Conservation (phyloP, 139 green algal genomes). For the Pseudopediastrum boryanum region DNA sequence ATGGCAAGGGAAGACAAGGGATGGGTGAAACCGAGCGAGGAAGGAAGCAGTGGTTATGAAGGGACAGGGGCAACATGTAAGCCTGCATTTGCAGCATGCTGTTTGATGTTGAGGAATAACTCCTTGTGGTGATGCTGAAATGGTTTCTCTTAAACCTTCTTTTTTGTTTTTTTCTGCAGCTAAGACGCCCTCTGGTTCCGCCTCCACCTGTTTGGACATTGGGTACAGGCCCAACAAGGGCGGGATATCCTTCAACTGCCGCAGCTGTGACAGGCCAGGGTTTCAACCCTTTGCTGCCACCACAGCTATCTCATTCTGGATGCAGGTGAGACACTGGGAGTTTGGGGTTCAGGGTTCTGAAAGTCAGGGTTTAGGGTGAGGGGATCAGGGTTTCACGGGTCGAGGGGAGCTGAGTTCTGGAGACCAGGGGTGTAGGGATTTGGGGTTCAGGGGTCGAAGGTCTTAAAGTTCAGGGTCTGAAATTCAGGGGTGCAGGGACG, state of each 20-base stretch:
- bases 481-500: too few species aligned
- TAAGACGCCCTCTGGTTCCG: not conserved
- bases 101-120: not conserved
- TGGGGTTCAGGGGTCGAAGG: not conserved
- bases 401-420: not conserved
- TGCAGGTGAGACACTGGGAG: too few species aligned
- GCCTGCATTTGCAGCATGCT: not conserved
- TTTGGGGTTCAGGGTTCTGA: not conserved
- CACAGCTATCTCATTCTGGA: conserved; percentile 31
- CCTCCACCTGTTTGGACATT: conserved; percentile 18
- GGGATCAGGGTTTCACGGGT: not conserved
- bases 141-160: too few species aligned
- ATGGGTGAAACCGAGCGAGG: not conserved
- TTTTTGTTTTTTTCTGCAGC: not conserved
- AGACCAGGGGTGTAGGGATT: not conserved
- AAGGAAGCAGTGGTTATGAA: not conserved
- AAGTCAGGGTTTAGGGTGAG: not conserved
- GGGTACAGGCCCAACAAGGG: conserved; percentile 8
- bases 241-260: conserved; percentile 47
- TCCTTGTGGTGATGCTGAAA: not conserved
- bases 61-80: not conserved
- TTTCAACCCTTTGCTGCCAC: conserved; percentile 49
- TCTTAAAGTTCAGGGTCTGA: not conserved
- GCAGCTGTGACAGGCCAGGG: conserved; percentile 35
- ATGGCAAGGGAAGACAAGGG: not conserved